Evolutionary conservation across 495 filamentous ascomycete species (phyloP).

Genomic region (Xylaria cubensis): DNA sequence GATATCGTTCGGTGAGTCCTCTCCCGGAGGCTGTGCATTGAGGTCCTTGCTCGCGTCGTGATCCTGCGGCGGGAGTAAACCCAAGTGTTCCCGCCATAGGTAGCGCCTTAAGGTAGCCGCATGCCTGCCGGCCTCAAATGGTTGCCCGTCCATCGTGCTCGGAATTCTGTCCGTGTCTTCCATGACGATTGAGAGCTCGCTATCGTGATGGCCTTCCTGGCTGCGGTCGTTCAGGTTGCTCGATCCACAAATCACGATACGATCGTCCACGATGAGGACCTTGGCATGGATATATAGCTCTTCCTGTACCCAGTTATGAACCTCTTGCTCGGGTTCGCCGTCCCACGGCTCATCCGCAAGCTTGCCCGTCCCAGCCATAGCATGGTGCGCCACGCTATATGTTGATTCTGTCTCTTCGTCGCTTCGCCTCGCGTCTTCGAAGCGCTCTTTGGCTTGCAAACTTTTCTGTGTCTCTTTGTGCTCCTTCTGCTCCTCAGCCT

Average conservation of each 20-base stretch:
- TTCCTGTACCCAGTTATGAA: slow-evolving; percentile 89
- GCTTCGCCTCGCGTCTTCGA: slow-evolving; percentile 64
- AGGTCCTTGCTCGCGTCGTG: slow-evolving; percentile 73
- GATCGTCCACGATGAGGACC: slow-evolving; percentile 84
- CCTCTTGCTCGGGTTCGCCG: slow-evolving; percentile 71
- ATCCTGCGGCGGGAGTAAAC: slow-evolving; percentile 75
- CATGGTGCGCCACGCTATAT: slow-evolving; percentile 78
- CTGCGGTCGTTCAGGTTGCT: slow-evolving; percentile 95
- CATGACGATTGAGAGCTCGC: slow-evolving; percentile 91
- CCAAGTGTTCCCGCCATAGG: slow-evolving; percentile 93
- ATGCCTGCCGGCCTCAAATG: slow-evolving; percentile 75
- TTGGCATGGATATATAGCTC: slow-evolving; percentile 95
- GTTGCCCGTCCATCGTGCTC: slow-evolving; percentile 78
- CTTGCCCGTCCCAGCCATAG: slow-evolving; percentile 73
- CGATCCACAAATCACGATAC: slow-evolving; percentile 80
- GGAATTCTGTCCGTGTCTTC: slow-evolving; percentile 79
- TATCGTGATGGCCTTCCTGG: slow-evolving; percentile 88
- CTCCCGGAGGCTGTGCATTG: slow-evolving; percentile 82
- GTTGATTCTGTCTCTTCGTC: slow-evolving; percentile 55
- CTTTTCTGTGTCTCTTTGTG: slow-evolving; percentile 56
- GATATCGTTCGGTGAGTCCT: slow-evolving; percentile 70
- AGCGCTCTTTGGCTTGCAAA: slow-evolving; percentile 65
- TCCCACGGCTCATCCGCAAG: slow-evolving; percentile 77
- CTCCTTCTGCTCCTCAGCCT: slow-evolving; percentile 51
- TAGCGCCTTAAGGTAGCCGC: slow-evolving; percentile 82